Evolutionary conservation across 306 rosid species (phyloP).

Genomic region (Castanea mollissima): DNA sequence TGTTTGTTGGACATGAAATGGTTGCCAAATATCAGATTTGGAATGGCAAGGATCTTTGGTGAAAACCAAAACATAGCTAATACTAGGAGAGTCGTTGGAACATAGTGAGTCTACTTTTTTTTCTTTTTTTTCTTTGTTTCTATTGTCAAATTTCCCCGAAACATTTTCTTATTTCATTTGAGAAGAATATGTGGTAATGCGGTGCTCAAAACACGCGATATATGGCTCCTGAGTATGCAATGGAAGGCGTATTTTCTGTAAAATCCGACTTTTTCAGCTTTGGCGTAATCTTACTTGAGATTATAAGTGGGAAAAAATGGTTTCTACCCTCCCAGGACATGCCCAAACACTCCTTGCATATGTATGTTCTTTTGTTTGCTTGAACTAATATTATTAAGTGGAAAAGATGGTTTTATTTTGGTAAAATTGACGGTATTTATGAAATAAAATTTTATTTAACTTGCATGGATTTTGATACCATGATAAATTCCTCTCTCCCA

Average conservation of each 20-base stretch:
- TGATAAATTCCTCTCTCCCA: no score
- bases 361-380: conserved; percentile 9
- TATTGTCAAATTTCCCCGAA: background rate
- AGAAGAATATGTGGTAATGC: no score
- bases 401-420: no score
- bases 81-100: conserved; percentile 34
- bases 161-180: background rate
- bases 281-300: conserved; percentile 25
- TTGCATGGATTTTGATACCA: no score
- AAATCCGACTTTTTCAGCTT: conserved; percentile 32
- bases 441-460: no score
- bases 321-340: conserved; percentile 7
- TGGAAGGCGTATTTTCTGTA: conserved; percentile 25
- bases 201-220: conserved; percentile 5
- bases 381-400: no score
- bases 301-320: conserved; percentile 23
- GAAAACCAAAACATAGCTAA: conserved; percentile 22
- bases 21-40: conserved; percentile 33
- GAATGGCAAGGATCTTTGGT: conserved; percentile 31
- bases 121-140: no score
- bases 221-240: conserved; percentile 30
- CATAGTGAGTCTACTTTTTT: conserved; percentile 6
- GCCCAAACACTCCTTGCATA: conserved; percentile 25
- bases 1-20: conserved; percentile 27
- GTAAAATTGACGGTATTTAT: no score